These are phyloP conservation scores for Paramecium sonneborni DNA, from an alignment of 73 alveolate genomes.

Conservation along the genomic window DNA sequence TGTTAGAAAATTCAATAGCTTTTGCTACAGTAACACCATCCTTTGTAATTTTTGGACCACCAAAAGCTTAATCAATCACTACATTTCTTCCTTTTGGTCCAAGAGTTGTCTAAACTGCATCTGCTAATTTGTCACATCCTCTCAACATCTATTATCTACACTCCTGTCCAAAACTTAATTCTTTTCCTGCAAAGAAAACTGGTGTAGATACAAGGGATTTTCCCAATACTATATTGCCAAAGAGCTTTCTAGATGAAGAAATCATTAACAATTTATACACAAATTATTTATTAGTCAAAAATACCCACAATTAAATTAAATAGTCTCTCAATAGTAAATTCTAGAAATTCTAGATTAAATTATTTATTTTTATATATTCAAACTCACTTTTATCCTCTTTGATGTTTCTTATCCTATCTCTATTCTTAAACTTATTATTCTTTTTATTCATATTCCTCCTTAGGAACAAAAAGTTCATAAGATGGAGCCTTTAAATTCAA, in stretches of 20 bases:
- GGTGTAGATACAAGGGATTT: neutral
- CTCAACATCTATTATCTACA: constrained; percentile 71
- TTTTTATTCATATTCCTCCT: neutral
- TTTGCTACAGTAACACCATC: constrained; percentile 98
- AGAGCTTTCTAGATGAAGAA: constrained; percentile 26
- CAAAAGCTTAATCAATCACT: constrained; percentile 81
- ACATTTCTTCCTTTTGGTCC: constrained; percentile 91
- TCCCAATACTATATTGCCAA: neutral
- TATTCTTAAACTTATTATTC: neutral
- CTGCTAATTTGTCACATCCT: constrained; percentile 83
- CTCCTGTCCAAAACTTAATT: constrained; percentile 63
- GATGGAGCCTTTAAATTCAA: neutral
- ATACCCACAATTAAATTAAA: constrained; percentile 19
- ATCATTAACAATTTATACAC: neutral
- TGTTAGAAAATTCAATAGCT: constrained; percentile 90
- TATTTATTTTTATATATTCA: neutral
- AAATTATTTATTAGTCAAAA: neutral
- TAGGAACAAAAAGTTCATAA: neutral
- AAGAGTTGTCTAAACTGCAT: constrained; percentile 81
- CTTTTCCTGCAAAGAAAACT: constrained; percentile 56
- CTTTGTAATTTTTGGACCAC: constrained; percentile 90
- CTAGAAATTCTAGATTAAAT: constrained; percentile 15
- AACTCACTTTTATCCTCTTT: neutral
- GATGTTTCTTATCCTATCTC: neutral
- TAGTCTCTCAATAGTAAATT: neutral